Base-by-base conservation (phyloP, 1,284 basidiomycete genomes). In the Leccinum cinnamomeum region DNA sequence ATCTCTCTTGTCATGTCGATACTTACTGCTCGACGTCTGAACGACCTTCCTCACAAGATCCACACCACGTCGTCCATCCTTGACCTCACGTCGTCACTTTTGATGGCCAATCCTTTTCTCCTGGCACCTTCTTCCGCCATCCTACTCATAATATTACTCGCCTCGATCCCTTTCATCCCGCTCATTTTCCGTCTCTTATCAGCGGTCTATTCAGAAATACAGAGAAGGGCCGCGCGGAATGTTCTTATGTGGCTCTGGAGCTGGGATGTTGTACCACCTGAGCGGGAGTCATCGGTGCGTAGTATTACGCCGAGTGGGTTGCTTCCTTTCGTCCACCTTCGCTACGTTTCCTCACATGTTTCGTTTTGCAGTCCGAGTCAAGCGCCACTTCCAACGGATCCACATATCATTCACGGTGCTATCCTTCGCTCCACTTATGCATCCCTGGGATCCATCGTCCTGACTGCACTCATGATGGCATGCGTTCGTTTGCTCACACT, bases 241-340 rank as follows among this genome's bases (percentile, higher is more conserved):
- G 78, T 90, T 2, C 79, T 79, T 0, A 80, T 92, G 0, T 97
- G 94, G 92, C 76, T 95, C 2, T 98, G 95, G 95, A 91, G 86
- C 10, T 96, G 94, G 92, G 91, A 88, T 16, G 88, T 97, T 3
- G 86, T 5, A 92, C 91, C 48, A 87, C 89, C 0, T 88, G 90
- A 53, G 89, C 93, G 1, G 90, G 88, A 28, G 92, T 95, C 2
- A 85, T 98, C 44, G 95, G 94, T 1, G 88, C 91, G 48, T 98
- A 95, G 94, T 97, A 97, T 74, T 97, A 95, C 71, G 84, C 90
- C 55, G 84, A 92, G 88, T 92, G 72, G 72, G 85, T 78, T 3
- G 20, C 1, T 11, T 23, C 28, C 16, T 51, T 48, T n/a, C 3
- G 37, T 7, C 18, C 12, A 23, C 11, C 5, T 30, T 12, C 14